Base-by-base conservation (phyloP, 2,329 filamentous ascomycete species). In the Colletotrichum noveboracense region DNA sequence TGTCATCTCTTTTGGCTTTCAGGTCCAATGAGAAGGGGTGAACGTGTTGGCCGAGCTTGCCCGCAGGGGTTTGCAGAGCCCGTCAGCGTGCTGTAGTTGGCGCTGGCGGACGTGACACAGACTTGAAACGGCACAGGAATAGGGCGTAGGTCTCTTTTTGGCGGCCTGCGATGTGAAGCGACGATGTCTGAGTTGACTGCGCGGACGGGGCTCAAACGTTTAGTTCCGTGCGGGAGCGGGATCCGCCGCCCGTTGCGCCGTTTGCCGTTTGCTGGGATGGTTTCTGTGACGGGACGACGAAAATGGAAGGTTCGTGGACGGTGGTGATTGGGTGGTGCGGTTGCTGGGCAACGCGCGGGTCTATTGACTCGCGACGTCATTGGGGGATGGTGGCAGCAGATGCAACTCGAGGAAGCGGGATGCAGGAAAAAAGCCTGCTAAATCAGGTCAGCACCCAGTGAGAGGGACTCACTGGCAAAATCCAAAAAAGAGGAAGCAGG, bases 311-410 rank as follows among this genome's bases (percentile, higher is more conserved):
- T 56, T 32, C 21, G 18, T 62, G 56, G 28, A 48, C 26, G 55
- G 26, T 26, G 60, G 56, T 68, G 52, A 60, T 61, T 69, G 56
- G 81, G 80, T 80, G 6, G 16, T 30, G 12, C 24, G 52, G 82
- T 83, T 83, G 82, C 76, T 77, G 28, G 77, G 71, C 76, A 79
- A 76, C 74, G 3, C 5, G 56, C 14, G 8, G 5, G 9, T 32
- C 32, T 83, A 48, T 82, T 84, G 83, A 83, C 81, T 80, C 18
- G 38, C 78, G 80, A 84, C 81, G 83, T 84, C 82, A 84, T 80
- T 66, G 28, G 18, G 14, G 66, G n/a, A 67, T 34, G n/a, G 32
- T 36, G 32, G 8, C 61, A 64, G 21, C 61, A 21, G 24, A 64
- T 21, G 21, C n/a, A 24, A 32, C 21, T 64, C 14, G 60, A 21